Conservation (phyloP, 2,329 filamentous ascomycete genomes). For the Colletotrichum phormii region DNA sequence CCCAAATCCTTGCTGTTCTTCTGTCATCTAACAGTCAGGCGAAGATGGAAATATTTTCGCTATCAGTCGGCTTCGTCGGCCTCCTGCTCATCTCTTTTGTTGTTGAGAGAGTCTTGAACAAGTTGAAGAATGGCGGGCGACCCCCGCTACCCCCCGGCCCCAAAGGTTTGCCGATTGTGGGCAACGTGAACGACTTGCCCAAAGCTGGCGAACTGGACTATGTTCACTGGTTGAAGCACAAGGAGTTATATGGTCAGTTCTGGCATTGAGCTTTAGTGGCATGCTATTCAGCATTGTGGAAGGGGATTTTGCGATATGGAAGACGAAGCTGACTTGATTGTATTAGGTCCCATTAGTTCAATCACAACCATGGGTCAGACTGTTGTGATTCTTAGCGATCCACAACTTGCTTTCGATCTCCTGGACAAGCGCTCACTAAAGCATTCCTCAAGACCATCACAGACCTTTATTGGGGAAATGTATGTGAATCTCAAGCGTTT, state of each 20-base stretch:
- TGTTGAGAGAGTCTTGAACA: background rate
- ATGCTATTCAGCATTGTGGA: background rate
- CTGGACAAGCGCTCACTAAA: constrained; percentile 47
- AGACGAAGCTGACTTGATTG: background rate
- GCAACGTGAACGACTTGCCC: constrained; percentile 60
- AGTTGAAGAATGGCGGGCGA: background rate
- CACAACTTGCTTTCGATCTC: constrained; percentile 49
- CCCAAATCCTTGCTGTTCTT: background rate
- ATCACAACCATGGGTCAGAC: constrained; percentile 53
- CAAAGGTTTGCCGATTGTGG: constrained; percentile 53
- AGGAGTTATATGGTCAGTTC: constrained; percentile 45
- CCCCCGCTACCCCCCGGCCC: constrained; percentile 42
- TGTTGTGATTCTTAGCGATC: constrained; percentile 54
- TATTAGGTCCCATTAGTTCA: constrained; percentile 43
- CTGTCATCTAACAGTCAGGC: background rate
- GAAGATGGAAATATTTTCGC: background rate
- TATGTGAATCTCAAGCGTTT: constrained; percentile 33
- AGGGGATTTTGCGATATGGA: no score
- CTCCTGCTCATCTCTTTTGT: background rate
- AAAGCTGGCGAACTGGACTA: constrained; percentile 44
- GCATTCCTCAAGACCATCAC: constrained; percentile 48
- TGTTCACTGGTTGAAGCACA: constrained; percentile 50
- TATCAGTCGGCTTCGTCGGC: background rate
- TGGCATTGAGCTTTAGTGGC: background rate
- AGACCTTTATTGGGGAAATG: constrained; percentile 50